Evolutionary conservation across 164 flowering plant genomes (phyloP), one percentile per base, ranked within the genome.

Genomic region (Umbilicus rupestris): DNA sequence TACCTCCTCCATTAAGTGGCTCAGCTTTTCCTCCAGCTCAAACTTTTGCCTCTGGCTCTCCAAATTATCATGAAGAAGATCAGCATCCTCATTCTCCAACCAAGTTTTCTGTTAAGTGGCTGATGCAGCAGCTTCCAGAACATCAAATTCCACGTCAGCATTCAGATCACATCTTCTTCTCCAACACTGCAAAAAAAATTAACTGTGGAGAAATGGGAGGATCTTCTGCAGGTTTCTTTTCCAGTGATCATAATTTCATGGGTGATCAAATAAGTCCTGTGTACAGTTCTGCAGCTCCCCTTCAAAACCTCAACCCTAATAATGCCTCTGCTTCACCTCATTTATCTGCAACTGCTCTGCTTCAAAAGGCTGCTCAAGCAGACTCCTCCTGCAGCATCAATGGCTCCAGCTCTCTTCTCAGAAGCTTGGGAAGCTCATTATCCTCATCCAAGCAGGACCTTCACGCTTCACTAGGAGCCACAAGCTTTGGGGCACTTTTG

Each of bases 331-430:
- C 68, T 29, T 3, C 28, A 3, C 41, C 68, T 17, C 83, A 80
- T 42, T 80, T 84, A 84, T 84, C 88, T n/a, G 90, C 90, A 1
- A 86, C 90, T 22, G 86, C 87, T 44, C 69, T 85, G 65, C 84
- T 85, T 42, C 89, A 85, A 63, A 85, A 77, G 64, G 89, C 89
- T 15, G 87, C 85, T 64, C 86, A 83, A 71, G 71, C 83, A 72
- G 87, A 88, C 26, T 79, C 85, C 35, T 80, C 83, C 16, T 73
- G 85, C 47, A 79, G 78, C 65, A 62, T 66, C 29, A 9, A 47
- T 47, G 39, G 44, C 11, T 28, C 45, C 20, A 64, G 69, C 20
- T 72, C 81, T 0, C 55, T 84, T 22, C 70, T 78, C 15, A 70
- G 79, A 72, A 35, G 67, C 63, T 37, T 67, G 19, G 69, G 69